These are phyloP conservation scores for Chlorella vulgaris DNA, from an alignment of 139 green algal genomes.

Conservation along the genomic window DNA sequence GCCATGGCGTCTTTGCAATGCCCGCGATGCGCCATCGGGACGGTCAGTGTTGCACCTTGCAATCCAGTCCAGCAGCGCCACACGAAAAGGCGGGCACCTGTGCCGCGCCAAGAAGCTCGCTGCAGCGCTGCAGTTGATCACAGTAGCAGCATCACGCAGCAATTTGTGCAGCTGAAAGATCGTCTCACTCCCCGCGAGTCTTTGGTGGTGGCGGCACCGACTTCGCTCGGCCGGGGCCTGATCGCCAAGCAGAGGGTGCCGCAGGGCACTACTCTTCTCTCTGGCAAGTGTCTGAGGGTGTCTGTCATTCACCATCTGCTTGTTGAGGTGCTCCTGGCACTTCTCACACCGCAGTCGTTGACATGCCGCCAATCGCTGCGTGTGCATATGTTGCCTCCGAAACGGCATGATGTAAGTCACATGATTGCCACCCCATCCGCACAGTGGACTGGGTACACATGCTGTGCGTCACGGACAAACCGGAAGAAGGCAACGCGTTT, in stretches of 20 bases:
- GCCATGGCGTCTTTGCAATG: too few relatives aligned
- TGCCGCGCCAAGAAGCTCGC: too few relatives aligned
- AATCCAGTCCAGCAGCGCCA: neutral
- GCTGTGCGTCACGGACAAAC: slow-evolving; percentile 51
- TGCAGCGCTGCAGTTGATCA: too few relatives aligned
- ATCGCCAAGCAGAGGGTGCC: slow-evolving; percentile 5
- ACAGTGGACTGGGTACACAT: slow-evolving; percentile 45
- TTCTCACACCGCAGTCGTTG: too few relatives aligned
- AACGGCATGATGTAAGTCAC: too few relatives aligned
- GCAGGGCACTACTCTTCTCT: slow-evolving; percentile 22
- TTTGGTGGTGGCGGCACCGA: neutral
- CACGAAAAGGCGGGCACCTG: too few relatives aligned
- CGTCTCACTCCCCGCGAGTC: neutral
- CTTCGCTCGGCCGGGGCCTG: slow-evolving; percentile 40
- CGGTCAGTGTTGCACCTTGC: too few relatives aligned
- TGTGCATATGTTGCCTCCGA: too few relatives aligned
- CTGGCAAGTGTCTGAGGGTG: neutral
- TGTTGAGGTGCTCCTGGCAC: neutral
- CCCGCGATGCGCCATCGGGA: too few relatives aligned
- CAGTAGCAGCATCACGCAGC: neutral
- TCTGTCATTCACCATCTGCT: neutral
- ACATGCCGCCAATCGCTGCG: too few relatives aligned
- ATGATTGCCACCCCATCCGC: too few relatives aligned
- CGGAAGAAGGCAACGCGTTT: slow-evolving; percentile 32
- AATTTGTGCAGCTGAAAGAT: neutral